Base-by-base conservation (phyloP, 1,139 yeast genomes). In the Debaryomycetaceae sp. region DNA sequence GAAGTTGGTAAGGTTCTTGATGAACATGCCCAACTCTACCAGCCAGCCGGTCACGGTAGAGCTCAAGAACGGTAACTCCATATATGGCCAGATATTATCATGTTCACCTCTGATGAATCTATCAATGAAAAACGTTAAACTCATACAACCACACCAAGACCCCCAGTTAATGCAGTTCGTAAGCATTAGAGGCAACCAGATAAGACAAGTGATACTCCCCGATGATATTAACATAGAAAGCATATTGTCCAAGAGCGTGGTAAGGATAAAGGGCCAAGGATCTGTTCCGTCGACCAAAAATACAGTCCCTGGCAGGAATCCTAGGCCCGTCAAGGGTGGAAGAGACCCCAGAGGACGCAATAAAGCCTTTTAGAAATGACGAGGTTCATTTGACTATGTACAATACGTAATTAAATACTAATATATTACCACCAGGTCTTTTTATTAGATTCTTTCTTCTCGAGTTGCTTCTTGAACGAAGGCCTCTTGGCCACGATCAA, bases 101-200 rank as follows among this genome's bases (percentile, higher is more conserved):
- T 96, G 95, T 33, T 76, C 95, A 5, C 96, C 97, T 28, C 79
- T 87, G 50, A 92, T 92, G 98, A 92, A 92, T 64, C 81, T 94
- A 34, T 81, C 91, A 5, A 64, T 92, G 50, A 83, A 87, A 51
- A 87, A 85, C 49, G 94, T 88, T 41, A 87, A 84, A 56, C 79
- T 84, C 79, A 80, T 85, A 22, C 77, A 80, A 44, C 81, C 75
- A 46, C 79, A 82, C 55, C 79, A 87, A 45, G 91, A 84, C 41
- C 88, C 96, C 1, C 77, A 81, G 38, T 61, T 77, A 9, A 68
- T 91, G 48, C 95, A 87, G 51, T 87, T 78, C 56, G 83, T 92
- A 56, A 89, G 87, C 51, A 77, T 92, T 28, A 75, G 98, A 52
- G 98, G 98, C 1, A 92, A 83, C 62, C 94, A 87, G 47, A 84